These are phyloP conservation scores for Capsicum pubescens DNA, from an alignment of 257 asterid species.

Conservation along the genomic window DNA sequence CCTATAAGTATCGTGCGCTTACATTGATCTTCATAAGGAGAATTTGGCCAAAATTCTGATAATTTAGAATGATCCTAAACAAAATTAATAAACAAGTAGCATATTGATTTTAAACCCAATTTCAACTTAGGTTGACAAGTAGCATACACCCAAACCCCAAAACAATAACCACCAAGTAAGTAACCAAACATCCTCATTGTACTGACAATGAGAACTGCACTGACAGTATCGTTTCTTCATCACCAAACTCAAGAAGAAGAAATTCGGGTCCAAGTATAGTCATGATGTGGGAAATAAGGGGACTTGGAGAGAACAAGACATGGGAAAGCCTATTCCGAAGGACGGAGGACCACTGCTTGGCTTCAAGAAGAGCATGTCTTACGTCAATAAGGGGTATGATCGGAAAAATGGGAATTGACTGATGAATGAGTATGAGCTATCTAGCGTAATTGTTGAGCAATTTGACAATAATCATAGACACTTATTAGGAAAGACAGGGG, in stretches of 20 bases:
- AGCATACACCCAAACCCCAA: no score
- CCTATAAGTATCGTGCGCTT: no score
- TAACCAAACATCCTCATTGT: not conserved
- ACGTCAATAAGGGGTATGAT: not conserved
- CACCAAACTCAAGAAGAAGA: not conserved
- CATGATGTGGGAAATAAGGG: not conserved
- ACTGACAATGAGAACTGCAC: not conserved
- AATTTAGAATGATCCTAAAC: no score
- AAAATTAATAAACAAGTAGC: no score
- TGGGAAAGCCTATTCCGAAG: not conserved
- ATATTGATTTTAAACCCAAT: no score
- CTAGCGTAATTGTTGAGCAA: not conserved
- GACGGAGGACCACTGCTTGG: not conserved
- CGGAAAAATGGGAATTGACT: not conserved
- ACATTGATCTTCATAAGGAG: no score
- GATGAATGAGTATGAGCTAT: not conserved
- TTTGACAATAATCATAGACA: no score
- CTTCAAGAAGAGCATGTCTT: not conserved
- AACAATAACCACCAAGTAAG: no score
- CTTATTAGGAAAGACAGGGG: no score
- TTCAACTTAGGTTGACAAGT: no score
- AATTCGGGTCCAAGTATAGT: not conserved
- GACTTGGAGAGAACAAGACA: not conserved
- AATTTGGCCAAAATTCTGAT: no score
- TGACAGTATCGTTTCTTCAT: not conserved